Base-by-base conservation (phyloP, 805 yeast species). In the Candida berthetii region DNA sequence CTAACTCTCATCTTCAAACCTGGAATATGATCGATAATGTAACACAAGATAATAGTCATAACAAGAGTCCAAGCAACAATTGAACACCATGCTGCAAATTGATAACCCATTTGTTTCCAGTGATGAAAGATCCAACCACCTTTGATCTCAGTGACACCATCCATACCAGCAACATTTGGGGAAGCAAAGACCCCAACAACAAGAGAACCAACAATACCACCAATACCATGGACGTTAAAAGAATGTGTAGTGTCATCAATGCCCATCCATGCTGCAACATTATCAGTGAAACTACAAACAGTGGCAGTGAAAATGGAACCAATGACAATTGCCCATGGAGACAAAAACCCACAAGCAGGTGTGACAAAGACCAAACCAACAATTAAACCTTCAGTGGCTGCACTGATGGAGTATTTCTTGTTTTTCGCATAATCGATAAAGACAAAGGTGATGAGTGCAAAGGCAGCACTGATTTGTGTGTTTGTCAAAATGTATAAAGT, bases 361-460 rank as follows among this genome's bases (percentile, higher is more conserved):
- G 99, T 91, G 2, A 96, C 96, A 4, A 97, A 97, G n/a, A 91
- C 98, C 32, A 91, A 74, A 2, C 98, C 99, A 17, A 95, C 87
- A 60, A 91, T 90, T 44, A 88, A 76, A 38, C 99, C 99, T 10
- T 96, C 90, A 62, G 97, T 89, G 31, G 86, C 73, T 5, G 95
- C 96, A 35, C 88, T 96, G 54, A 91, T 78, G 5, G 96, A 82
- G 91, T 95, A 90, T 60, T 87, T 91, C 42, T 77, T 76, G 50
- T 85, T 95, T 42, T 87, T 74, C 42, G 89, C 71, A 69, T 72
- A 90, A 72, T 93, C 99, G 44, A 89, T 71, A 22, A 86, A 55
- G 53, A 89, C 80, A 96, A 96, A 91, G 1, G 96, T 72, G 50
- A 87, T 66, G 18, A 93, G 96, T 8, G 93, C 96, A 45, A 87